phyloP scores from a whole-genome alignment of 805 yeast species.

The Myxozyma vanderwaltii region DNA sequence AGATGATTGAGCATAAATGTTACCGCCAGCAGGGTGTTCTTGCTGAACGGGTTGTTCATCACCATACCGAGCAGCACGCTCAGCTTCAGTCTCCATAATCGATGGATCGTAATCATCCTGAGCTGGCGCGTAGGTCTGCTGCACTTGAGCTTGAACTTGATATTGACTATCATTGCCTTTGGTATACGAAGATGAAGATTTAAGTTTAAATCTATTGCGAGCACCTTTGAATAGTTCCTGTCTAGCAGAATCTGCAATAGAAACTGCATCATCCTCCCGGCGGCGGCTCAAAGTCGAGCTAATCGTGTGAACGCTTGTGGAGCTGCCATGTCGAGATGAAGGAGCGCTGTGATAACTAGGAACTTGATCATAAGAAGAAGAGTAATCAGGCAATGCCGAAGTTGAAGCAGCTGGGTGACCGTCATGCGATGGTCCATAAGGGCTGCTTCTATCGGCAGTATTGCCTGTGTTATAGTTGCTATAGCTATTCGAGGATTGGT shows the following conservation, averaged over 20 bases:
- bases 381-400: conserved; percentile 10
- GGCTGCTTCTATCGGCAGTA: background rate
- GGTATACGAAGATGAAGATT: background rate
- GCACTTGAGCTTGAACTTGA: background rate
- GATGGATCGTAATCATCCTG: conserved; percentile 28
- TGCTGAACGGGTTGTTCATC: background rate
- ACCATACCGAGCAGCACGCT: conserved; percentile 19
- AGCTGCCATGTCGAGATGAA: background rate
- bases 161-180: background rate
- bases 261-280: conserved; percentile 9
- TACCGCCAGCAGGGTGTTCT: background rate
- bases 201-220: conserved; percentile 5
- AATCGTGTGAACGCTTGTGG: background rate
- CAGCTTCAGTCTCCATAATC: conserved; percentile 34
- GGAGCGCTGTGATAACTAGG: conserved; percentile 11
- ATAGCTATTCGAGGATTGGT: background rate
- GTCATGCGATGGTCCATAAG: background rate
- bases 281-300: background rate
- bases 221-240: conserved; percentile 24
- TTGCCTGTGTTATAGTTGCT: too few relatives aligned
- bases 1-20: conserved; percentile 1
- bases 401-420: conserved; percentile 1
- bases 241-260: conserved; percentile 19
- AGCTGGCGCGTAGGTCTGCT: background rate
- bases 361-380: background rate